Percentiles rank a stretch among this genome's conserved stretches.
phyloP scores from a whole-genome alignment of 352 stramenopile species.

The Pythium scleroteichum region DNA sequence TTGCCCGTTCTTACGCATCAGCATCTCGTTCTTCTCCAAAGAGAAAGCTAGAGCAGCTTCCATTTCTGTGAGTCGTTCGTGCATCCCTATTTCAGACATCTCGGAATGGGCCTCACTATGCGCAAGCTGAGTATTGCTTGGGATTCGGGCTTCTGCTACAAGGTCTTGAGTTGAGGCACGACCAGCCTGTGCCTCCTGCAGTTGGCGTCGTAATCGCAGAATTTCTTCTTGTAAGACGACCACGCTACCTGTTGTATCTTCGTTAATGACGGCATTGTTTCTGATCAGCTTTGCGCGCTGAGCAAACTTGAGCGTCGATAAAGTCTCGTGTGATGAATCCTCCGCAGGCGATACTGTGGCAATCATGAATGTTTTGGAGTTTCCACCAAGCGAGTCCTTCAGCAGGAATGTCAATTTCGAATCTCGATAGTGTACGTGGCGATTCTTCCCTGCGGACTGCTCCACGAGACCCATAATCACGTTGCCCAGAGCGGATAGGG shows the following conservation, averaged over 20 bases:
- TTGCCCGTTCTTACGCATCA: constrained; percentile 58
- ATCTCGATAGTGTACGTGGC: constrained; percentile 84
- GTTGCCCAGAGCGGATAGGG: constrained; percentile 93
- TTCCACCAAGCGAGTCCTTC: constrained; percentile 83
- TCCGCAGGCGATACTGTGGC: constrained; percentile 80
- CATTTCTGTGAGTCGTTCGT: constrained; percentile 54
- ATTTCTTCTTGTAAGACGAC: constrained; percentile 77
- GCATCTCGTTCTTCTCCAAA: constrained; percentile 58
- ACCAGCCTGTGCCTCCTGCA: constrained; percentile 54
- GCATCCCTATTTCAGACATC: constrained; percentile 12
- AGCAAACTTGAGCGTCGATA: constrained; percentile 86
- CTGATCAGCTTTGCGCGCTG: constrained; percentile 85
- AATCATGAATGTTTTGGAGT: constrained; percentile 89
- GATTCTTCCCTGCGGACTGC: constrained; percentile 75
- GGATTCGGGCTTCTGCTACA: constrained; percentile 3
- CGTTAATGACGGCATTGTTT: constrained; percentile 84
- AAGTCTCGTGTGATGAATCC: constrained; percentile 83
- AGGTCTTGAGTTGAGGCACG: constrained; percentile 2
- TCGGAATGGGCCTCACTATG: too few species aligned
- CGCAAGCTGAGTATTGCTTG: not conserved
- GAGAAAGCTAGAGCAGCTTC: constrained; percentile 59
- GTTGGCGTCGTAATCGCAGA: constrained; percentile 48
- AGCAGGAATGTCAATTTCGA: constrained; percentile 86
- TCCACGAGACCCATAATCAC: constrained; percentile 93
- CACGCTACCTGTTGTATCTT: constrained; percentile 69